Evolutionary conservation across 257 asterid genomes (phyloP).

Genomic region (Solanum virginianum): DNA sequence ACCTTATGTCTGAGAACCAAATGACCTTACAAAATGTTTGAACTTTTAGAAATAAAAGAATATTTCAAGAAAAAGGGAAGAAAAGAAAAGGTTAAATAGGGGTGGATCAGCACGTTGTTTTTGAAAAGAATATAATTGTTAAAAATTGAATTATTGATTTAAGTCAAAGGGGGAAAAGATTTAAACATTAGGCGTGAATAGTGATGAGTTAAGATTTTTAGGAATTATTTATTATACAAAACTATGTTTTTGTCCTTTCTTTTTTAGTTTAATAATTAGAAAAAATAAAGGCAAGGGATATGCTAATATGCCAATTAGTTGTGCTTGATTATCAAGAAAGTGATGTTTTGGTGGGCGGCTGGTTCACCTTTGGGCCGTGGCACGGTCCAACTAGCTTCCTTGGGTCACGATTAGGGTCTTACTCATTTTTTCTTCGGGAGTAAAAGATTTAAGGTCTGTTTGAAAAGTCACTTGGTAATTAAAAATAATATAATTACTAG

Average conservation of each 20-base stretch:
- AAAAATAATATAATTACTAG: too few species aligned
- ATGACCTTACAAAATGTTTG: too few species aligned
- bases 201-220: background rate
- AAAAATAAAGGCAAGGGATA: background rate
- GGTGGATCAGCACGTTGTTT: background rate
- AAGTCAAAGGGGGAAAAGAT: background rate
- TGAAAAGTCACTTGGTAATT: too few species aligned
- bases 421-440: too few species aligned
- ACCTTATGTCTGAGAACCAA: too few species aligned
- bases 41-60: background rate
- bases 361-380: background rate
- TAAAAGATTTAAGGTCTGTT: too few species aligned
- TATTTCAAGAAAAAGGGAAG: background rate
- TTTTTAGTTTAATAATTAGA: background rate
- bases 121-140: background rate
- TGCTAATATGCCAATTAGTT: background rate
- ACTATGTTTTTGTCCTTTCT: too few species aligned
- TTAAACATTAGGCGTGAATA: background rate
- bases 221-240: background rate
- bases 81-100: background rate
- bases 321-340: background rate
- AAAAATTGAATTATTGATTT: background rate
- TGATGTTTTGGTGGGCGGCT: background rate
- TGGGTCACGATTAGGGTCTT: too few species aligned
- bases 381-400: background rate